These are phyloP conservation scores for Sclerotinia nivalis DNA, from an alignment of 2,329 filamentous ascomycete genomes.

Conservation along the genomic window DNA sequence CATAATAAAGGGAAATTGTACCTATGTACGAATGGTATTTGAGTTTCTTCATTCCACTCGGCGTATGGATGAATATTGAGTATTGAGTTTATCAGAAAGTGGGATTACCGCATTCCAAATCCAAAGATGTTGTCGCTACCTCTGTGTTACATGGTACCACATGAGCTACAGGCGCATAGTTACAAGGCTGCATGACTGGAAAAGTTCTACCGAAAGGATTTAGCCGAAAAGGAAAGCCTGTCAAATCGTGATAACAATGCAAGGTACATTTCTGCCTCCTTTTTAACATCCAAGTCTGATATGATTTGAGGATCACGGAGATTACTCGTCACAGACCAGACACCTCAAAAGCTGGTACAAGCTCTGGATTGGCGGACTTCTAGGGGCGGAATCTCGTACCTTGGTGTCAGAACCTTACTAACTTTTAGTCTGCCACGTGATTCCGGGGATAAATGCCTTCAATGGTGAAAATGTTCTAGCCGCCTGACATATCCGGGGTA, in stretches of 20 bases:
- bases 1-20: neutral
- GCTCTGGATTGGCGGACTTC: neutral
- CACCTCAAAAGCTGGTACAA: too few species aligned
- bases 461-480: neutral
- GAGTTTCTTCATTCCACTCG: neutral
- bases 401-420: neutral
- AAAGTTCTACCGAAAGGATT: neutral
- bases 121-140: neutral
- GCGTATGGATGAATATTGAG: neutral
- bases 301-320: neutral
- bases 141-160: neutral
- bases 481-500: conserved; percentile 5
- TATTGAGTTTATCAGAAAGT: neutral
- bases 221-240: neutral
- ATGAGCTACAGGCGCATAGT: neutral
- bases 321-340: neutral
- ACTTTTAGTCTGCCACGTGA: neutral
- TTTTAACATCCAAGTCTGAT: neutral
- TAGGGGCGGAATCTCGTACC: neutral
- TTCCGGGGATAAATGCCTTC: neutral
- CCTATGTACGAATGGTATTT: neutral
- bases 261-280: neutral
- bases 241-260: neutral
- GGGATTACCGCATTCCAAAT: neutral
- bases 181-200: neutral